Conservation (phyloP, 2,329 filamentous ascomycete genomes). For the Fusarium citri region DNA sequence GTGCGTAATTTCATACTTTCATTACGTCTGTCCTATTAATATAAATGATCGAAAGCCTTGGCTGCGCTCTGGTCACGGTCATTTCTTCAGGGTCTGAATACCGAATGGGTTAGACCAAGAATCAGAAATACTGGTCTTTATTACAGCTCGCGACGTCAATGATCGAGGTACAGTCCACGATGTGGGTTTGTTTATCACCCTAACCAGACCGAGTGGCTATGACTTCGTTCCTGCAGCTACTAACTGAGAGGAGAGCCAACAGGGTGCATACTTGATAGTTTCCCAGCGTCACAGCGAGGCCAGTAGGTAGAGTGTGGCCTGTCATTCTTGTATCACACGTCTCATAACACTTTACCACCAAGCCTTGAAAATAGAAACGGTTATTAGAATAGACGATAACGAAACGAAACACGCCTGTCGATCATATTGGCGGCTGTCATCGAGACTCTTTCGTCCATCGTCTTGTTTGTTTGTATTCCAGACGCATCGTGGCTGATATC, state of each 20-base stretch:
- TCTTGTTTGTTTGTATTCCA: slow-evolving; percentile 4
- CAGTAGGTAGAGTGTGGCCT: slow-evolving; percentile 30
- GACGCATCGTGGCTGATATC: background rate
- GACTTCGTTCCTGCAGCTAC: slow-evolving; percentile 46
- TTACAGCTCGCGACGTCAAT: slow-evolving; percentile 38
- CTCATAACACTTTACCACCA: background rate
- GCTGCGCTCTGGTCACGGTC: slow-evolving; percentile 1
- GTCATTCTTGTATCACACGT: slow-evolving; percentile 25
- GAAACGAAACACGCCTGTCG: slow-evolving; percentile 30
- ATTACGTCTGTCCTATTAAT: slow-evolving; percentile 14
- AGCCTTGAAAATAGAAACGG: slow-evolving; percentile 5
- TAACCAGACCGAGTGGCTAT: slow-evolving; percentile 36
- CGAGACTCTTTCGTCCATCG: background rate
- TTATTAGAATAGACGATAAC: slow-evolving; percentile 15
- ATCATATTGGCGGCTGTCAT: slow-evolving; percentile 24
- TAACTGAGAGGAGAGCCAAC: slow-evolving; percentile 34
- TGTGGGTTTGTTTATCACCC: slow-evolving; percentile 35
- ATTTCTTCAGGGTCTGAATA: slow-evolving; percentile 11
- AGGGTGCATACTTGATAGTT: slow-evolving; percentile 28
- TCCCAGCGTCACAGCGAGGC: slow-evolving; percentile 20
- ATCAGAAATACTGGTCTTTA: slow-evolving; percentile 10
- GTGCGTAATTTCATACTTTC: slow-evolving; percentile 28
- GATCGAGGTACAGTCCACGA: slow-evolving; percentile 28
- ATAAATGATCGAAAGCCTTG: slow-evolving; percentile 8
- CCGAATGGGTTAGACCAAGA: slow-evolving; percentile 11